Evolutionary conservation across 805 yeast genomes (phyloP).

Genomic region (Candida khao-thaluensis): DNA sequence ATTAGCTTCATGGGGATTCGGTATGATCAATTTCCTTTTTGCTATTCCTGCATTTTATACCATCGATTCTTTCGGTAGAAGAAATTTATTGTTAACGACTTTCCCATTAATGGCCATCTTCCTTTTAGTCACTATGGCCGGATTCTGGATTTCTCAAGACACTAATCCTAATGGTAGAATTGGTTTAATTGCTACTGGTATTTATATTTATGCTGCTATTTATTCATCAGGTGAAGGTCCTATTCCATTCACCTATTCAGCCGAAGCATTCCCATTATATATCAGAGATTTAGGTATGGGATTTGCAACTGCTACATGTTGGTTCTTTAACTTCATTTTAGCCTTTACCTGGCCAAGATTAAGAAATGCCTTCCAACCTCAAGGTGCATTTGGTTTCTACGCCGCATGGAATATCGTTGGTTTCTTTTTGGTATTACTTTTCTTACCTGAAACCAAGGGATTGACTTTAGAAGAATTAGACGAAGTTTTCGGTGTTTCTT

Average conservation of each 20-base stretch:
- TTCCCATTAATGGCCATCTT: constrained; percentile 66
- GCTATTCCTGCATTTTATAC: constrained; percentile 82
- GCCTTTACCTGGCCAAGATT: constrained; percentile 81
- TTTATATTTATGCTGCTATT: constrained; percentile 68
- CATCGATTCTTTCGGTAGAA: constrained; percentile 75
- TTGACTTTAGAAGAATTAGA: constrained; percentile 76
- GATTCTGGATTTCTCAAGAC: constrained; percentile 63
- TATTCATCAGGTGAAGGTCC: constrained; percentile 89
- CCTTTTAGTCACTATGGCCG: constrained; percentile 62
- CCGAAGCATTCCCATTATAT: constrained; percentile 76
- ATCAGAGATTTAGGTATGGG: constrained; percentile 81
- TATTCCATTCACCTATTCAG: constrained; percentile 85
- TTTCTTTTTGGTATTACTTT: constrained; percentile 66
- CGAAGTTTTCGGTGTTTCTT: constrained; percentile 65
- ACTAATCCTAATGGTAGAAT: constrained; percentile 48
- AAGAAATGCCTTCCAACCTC: constrained; percentile 62
- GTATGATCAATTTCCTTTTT: constrained; percentile 74
- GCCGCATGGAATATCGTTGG: constrained; percentile 82
- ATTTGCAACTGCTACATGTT: constrained; percentile 69
- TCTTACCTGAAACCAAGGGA: constrained; percentile 66
- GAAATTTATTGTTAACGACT: constrained; percentile 54
- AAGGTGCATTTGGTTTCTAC: constrained; percentile 87
- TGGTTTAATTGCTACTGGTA: constrained; percentile 69
- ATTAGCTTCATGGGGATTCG: constrained; percentile 84
- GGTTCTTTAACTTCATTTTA: constrained; percentile 70